phyloP scores from a whole-genome alignment of 441 rosid species.

The Mallotus japonicus region DNA sequence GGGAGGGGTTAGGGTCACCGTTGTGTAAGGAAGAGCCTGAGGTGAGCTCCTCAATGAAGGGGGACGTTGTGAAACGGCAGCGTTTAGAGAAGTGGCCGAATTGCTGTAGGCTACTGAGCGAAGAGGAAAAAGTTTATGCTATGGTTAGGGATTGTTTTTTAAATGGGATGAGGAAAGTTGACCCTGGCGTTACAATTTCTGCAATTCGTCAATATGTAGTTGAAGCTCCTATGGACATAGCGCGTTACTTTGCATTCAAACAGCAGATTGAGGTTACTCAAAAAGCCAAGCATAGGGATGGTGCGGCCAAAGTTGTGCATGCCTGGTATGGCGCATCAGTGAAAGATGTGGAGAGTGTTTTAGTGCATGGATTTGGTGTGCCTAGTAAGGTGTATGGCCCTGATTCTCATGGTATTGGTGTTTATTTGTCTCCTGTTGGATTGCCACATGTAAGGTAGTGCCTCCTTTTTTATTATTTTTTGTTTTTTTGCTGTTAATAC shows the following conservation, averaged over 20 bases:
- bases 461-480: neutral
- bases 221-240: slow-evolving; percentile 22
- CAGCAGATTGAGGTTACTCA: slow-evolving; percentile 32
- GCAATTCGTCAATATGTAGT: slow-evolving; percentile 38
- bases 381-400: slow-evolving; percentile 19
- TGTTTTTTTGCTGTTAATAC: neutral
- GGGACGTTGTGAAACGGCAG: slow-evolving; percentile 26
- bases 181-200: slow-evolving; percentile 27
- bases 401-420: slow-evolving; percentile 37
- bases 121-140: slow-evolving; percentile 24
- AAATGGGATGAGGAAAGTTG: slow-evolving; percentile 26
- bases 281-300: slow-evolving; percentile 21
- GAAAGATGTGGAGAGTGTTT: slow-evolving; percentile 28
- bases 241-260: slow-evolving; percentile 36
- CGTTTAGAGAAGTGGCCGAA: slow-evolving; percentile 35
- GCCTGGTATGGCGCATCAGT: slow-evolving; percentile 48
- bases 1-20: slow-evolving; percentile 9
- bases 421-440: slow-evolving; percentile 39
- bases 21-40: slow-evolving; percentile 32
- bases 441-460: slow-evolving; percentile 41
- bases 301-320: slow-evolving; percentile 31
- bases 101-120: slow-evolving; percentile 29
- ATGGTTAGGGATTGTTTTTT: slow-evolving; percentile 24
- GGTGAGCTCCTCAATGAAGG: slow-evolving; percentile 32
- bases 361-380: slow-evolving; percentile 40